Conservation (phyloP, 768 basidiomycete genomes). For the Naematelia encephala region DNA sequence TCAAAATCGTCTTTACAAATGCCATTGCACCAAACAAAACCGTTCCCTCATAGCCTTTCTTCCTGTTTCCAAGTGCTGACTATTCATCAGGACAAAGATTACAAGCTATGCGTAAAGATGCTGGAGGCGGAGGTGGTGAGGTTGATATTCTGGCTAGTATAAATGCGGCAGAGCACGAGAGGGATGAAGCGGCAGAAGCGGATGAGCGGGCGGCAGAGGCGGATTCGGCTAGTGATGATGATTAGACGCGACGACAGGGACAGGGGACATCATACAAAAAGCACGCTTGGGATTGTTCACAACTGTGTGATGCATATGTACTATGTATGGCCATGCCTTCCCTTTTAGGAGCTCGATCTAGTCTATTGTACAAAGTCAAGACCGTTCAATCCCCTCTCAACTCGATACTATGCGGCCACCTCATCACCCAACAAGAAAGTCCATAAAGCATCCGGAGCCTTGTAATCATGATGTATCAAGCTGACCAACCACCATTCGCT, state of each 20-base stretch:
- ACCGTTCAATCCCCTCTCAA: too few species aligned
- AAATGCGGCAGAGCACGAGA: constrained; percentile 41
- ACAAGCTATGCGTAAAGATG: constrained; percentile 41
- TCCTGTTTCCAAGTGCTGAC: not conserved
- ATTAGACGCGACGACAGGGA: not conserved
- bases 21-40: too few species aligned
- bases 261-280: too few species aligned
- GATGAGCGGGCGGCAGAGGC: constrained; percentile 29
- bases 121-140: constrained; percentile 20
- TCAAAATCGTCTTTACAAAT: not conserved
- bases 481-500: constrained; percentile 83
- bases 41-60: not conserved
- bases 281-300: too few species aligned
- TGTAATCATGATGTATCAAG: constrained; percentile 90
- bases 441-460: constrained; percentile 74
- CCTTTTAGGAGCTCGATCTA: too few species aligned
- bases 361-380: too few species aligned
- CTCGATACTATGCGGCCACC: not conserved
- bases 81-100: constrained; percentile 41
- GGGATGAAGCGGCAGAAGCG: constrained; percentile 24
- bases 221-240: not conserved
- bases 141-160: constrained; percentile 46
- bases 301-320: constrained; percentile 25
- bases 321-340: too few species aligned
- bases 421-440: constrained; percentile 63